Percentiles rank a stretch among this genome's conserved stretches.
These are phyloP conservation scores for Fraxinus paxiana DNA, from an alignment of 305 asterid genomes.

Conservation along the genomic window DNA sequence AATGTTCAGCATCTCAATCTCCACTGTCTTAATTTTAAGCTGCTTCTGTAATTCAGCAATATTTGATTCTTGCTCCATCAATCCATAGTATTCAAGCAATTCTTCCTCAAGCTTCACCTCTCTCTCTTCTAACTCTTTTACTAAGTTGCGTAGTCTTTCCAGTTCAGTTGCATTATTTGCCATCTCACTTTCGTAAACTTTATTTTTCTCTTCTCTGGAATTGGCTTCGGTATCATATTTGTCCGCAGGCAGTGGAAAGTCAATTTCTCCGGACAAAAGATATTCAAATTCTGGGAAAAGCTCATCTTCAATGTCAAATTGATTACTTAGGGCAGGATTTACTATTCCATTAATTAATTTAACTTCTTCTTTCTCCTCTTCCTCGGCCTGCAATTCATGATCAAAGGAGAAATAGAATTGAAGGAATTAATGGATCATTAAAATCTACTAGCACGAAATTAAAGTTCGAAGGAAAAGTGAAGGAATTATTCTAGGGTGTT, in stretches of 20 bases:
- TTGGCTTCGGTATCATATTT: slow-evolving; percentile 41
- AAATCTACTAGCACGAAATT: neutral
- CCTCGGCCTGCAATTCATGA: slow-evolving; percentile 41
- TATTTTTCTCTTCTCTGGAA: slow-evolving; percentile 54
- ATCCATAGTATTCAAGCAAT: slow-evolving; percentile 79
- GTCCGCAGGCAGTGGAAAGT: slow-evolving; percentile 60
- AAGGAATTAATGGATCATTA: neutral
- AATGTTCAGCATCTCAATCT: slow-evolving; percentile 79
- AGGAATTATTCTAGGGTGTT: neutral
- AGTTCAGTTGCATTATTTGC: slow-evolving; percentile 66
- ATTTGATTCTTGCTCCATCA: slow-evolving; percentile 86
- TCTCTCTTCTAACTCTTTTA: slow-evolving; percentile 77
- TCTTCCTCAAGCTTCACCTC: slow-evolving; percentile 94
- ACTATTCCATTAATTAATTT: slow-evolving; percentile 65
- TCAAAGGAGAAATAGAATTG: neutral
- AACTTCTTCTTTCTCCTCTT: slow-evolving; percentile 90
- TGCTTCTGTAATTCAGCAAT: slow-evolving; percentile 73
- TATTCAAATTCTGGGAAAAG: slow-evolving; percentile 68
- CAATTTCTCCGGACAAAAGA: slow-evolving; percentile 79
- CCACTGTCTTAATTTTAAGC: slow-evolving; percentile 77
- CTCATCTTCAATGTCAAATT: slow-evolving; percentile 62
- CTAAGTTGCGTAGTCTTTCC: slow-evolving; percentile 62
- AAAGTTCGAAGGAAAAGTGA: neutral
- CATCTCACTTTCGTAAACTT: slow-evolving; percentile 61
- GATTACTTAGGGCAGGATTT: slow-evolving; percentile 41